Base-by-base conservation (phyloP, 306 rosid species). In the Senna tora region DNA sequence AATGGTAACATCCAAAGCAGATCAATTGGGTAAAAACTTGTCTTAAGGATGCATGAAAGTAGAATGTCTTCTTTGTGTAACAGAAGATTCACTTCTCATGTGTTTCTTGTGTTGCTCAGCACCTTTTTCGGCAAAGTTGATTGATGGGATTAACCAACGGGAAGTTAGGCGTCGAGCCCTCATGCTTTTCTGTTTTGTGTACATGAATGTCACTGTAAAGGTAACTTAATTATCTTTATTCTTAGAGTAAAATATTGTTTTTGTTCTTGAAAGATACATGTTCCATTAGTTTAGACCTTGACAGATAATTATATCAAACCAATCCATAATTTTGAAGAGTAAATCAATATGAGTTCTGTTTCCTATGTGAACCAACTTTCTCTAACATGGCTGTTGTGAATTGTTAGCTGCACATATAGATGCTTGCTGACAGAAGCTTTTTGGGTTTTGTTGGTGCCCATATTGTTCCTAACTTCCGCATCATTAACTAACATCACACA, bases 81-180 rank as follows among this genome's bases (percentile, higher is more conserved):
- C 61, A 42, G 56, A 79, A 41, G 52, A 72, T 66, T 73, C 47
- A 68, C 54, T 17, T 75, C 38, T 65, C 51, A 3, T 64, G 38
- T 78, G 30, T 79, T 67, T 80, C 69, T 52, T 74, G 50, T 70
- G 60, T 71, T 59, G 25, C 25, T n/a, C 45, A 93, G 98, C 96
- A 21, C 90, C 84, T 57, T 82, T 90, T 45, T 84, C 91, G 4
- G 91, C 96, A 1, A 82, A 68, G 81, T 74, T 93, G 63, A 85
- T 90, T 70, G 98, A 93, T 36, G 97, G 98, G 51, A 93, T 93
- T 39, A 93, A 93, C 78, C 91, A 76, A 84, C 90, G 84, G 16
- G 82, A 73, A 16, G 84, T 87, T n/a, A 88, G 98, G 74, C 96
- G 97, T 16, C 85, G 84, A 76, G 98, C 87, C n/a, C 90, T 93